Conservation (phyloP, 257 asterid genomes). For the Solanum chmielewskii region DNA sequence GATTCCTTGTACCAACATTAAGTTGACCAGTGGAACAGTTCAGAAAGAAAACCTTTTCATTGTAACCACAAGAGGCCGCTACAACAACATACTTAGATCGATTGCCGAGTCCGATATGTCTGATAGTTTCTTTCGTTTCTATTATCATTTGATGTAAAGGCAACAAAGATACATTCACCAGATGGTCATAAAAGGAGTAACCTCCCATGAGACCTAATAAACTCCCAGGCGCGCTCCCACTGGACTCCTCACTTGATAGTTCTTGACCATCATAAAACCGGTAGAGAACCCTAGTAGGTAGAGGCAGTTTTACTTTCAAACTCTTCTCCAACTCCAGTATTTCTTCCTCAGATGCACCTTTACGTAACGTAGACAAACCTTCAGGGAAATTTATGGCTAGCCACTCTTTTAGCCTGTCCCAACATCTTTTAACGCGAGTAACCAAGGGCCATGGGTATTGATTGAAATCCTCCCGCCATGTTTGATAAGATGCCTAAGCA, state of each 20-base stretch:
- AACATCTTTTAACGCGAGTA: conserved; percentile 52
- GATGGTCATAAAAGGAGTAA: conserved; percentile 53
- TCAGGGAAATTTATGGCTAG: conserved; percentile 55
- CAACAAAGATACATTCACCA: conserved; percentile 68
- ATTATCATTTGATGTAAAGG: conserved; percentile 45
- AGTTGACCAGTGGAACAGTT: conserved; percentile 77
- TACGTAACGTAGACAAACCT: conserved; percentile 55
- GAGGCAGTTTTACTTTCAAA: conserved; percentile 68
- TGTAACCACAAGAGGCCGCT: conserved; percentile 50
- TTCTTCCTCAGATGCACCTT: conserved; percentile 69
- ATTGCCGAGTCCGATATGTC: conserved; percentile 24
- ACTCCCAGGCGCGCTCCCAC: conserved; percentile 23
- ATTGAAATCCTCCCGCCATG: conserved; percentile 66
- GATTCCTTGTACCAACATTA: conserved; percentile 68
- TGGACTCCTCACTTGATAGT: conserved; percentile 18
- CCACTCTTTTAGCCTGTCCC: conserved; percentile 68
- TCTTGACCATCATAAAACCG: conserved; percentile 86
- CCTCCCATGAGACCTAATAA: conserved; percentile 90
- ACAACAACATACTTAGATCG: conserved; percentile 43
- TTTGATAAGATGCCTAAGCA: conserved; percentile 53
- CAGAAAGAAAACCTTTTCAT: conserved; percentile 56
- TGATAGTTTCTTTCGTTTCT: conserved; percentile 30
- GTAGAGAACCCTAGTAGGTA: conserved; percentile 75
- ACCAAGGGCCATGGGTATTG: conserved; percentile 89
- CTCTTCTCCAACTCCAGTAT: conserved; percentile 42